Base-by-base conservation (phyloP, 768 basidiomycete species). In the Kwoniella heveanensis region DNA sequence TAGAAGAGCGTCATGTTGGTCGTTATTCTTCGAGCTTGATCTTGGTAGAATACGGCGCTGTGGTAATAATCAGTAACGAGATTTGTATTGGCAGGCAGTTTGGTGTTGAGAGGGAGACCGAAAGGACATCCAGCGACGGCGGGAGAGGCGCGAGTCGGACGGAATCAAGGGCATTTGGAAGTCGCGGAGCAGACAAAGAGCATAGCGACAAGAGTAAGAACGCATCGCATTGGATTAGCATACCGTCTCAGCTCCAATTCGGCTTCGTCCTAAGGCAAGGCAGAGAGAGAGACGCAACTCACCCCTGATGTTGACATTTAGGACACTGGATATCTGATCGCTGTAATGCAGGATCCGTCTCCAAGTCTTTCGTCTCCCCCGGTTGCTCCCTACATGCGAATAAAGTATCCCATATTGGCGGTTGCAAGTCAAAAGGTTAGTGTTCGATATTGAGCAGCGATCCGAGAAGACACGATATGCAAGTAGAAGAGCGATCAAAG, bases 21-120 rank as follows among this genome's bases (percentile, higher is more conserved):
- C 77, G 95, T 92, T 72, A 91, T 92, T 59, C 95, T 88, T 78
- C 95, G 94, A 19, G 92, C 96, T 79, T 98, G 95, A 80, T 97
- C 95, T 80, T 97, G 95, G 80, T 90, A 98, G 77, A 90, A 86
- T 4, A 98, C 94, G 54, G 91, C 87, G 75, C 94, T 98, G 73
- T 9, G 8, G 13, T n/a, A 62, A 39, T 56, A 46, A 24, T 49
- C 49, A 36, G 50, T 44, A 51, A 44, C 29, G 47, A 32, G 24
- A 49, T 27, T 17, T 48, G 46, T n/a, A 30, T 25, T 26, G 8
- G 17, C 10, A 9, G 39, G n/a, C n/a, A n/a, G n/a, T n/a, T n/a
- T n/a, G n/a, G n/a, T n/a, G 32, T 32, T 5, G 32, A 32, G 32
- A 32, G 32, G 5, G 32, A 32, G 32, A 32, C n/a, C n/a, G n/a